phyloP scores from a whole-genome alignment of 2,329 filamentous ascomycete genomes.

The Aureobasidium subglaciale region DNA sequence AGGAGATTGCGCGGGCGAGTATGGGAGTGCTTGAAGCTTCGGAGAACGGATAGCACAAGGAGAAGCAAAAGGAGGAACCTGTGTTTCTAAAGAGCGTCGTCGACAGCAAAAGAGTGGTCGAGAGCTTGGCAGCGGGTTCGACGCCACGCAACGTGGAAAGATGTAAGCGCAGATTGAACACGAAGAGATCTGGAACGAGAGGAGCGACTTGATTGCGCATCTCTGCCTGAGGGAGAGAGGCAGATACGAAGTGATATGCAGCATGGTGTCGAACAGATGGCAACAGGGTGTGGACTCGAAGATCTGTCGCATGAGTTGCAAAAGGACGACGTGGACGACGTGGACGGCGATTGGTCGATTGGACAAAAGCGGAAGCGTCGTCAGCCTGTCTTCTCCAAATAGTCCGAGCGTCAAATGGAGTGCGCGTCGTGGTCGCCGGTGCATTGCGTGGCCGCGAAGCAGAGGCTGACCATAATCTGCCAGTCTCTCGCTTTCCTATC shows the following conservation, averaged over 20 bases:
- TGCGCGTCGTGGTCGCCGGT: slow-evolving; percentile 6
- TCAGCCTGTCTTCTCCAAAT: neutral
- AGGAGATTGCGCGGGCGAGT: neutral
- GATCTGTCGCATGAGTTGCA: neutral
- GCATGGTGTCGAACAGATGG: neutral
- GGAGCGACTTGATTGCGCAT: neutral
- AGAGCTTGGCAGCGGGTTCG: slow-evolving; percentile 7
- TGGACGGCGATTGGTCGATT: slow-evolving; percentile 5
- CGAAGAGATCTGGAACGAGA: neutral
- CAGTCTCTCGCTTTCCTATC: neutral
- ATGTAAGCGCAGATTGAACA: slow-evolving; percentile 1
- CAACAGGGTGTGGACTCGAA: neutral
- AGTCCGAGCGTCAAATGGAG: neutral
- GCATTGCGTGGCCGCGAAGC: slow-evolving; percentile 13
- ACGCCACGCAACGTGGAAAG: slow-evolving; percentile 7
- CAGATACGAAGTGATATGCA: neutral
- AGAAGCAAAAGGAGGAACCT: neutral
- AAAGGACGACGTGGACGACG: neutral
- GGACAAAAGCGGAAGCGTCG: neutral
- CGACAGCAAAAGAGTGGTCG: neutral
- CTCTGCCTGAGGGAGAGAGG: neutral
- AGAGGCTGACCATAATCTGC: slow-evolving; percentile 12
- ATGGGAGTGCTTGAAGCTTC: neutral
- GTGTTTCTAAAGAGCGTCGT: slow-evolving; percentile 5
- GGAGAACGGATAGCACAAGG: neutral